phyloP scores from a whole-genome alignment of 2,329 filamentous ascomycete species.

The Coleophoma crateriformis region DNA sequence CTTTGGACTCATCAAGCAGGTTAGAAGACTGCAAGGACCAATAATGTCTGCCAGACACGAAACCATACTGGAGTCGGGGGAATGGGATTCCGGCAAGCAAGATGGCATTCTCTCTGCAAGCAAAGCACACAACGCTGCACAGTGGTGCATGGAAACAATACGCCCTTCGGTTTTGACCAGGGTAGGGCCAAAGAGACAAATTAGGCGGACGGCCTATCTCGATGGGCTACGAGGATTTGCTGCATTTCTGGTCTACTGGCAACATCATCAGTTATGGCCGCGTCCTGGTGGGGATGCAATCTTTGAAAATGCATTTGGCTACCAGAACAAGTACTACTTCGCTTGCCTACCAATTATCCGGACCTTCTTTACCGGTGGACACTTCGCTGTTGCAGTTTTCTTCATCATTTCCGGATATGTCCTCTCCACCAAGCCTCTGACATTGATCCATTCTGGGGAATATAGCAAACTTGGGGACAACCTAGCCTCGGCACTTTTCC shows the following conservation, averaged over 20 bases:
- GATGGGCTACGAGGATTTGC: slow-evolving; percentile 39
- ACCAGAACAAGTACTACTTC: slow-evolving; percentile 27
- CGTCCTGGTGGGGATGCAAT: slow-evolving; percentile 16
- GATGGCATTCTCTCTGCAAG: background rate
- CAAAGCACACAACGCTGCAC: background rate
- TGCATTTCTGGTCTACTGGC: slow-evolving; percentile 37
- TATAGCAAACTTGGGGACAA: slow-evolving; percentile 27
- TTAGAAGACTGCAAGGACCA: no score
- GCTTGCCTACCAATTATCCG: slow-evolving; percentile 50
- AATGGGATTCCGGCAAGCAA: slow-evolving; percentile 1
- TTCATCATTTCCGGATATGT: slow-evolving; percentile 46
- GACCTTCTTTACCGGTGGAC: slow-evolving; percentile 54
- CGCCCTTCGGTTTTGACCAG: slow-evolving; percentile 1
- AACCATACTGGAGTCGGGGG: slow-evolving; percentile 3
- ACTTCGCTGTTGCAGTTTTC: slow-evolving; percentile 48
- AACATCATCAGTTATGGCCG: slow-evolving; percentile 28
- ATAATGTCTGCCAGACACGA: background rate
- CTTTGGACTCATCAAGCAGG: no score
- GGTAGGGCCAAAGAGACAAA: background rate
- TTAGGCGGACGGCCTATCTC: slow-evolving; percentile 31
- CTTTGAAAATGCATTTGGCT: slow-evolving; percentile 15
- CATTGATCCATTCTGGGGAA: slow-evolving; percentile 27
- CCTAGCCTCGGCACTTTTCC: slow-evolving; percentile 39
- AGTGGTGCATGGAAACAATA: slow-evolving; percentile 1
- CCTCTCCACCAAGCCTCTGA: slow-evolving; percentile 37